A percentile compares a stretch with the other conserved stretches of the same genome.
These are phyloP conservation scores for Asterophora parasitica DNA, from an alignment of 768 basidiomycete genomes.

Conservation along the genomic window DNA sequence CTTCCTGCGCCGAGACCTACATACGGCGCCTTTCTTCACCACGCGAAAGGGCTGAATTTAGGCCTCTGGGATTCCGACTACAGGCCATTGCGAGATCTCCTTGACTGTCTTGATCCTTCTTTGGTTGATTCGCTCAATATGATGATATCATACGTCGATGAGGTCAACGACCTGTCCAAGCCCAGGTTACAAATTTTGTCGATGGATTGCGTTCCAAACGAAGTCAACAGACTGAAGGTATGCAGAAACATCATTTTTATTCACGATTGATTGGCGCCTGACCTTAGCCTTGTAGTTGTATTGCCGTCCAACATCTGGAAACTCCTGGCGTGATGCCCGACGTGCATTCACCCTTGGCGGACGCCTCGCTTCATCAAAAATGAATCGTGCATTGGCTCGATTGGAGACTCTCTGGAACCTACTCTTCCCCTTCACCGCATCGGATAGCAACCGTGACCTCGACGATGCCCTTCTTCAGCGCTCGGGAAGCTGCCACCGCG, in stretches of 20 bases:
- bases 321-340: conserved; percentile 24
- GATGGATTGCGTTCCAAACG: conserved; percentile 24
- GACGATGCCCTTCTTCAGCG: conserved; percentile 9
- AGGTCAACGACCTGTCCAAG: conserved; percentile 16
- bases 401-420: conserved; percentile 26
- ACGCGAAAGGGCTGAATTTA: conserved; percentile 10
- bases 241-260: not conserved
- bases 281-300: conserved; percentile 20
- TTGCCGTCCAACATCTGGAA: conserved; percentile 23
- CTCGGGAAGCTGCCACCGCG: conserved; percentile 5
- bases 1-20: conserved; percentile 18
- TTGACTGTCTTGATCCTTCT: conserved; percentile 21
- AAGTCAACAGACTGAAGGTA: conserved; percentile 26
- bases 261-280: not conserved
- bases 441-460: conserved; percentile 19
- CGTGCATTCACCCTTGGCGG: conserved; percentile 25
- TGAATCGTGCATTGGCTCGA: conserved; percentile 17
- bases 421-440: conserved; percentile 25
- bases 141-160: conserved; percentile 23
- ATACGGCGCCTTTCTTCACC: not conserved
- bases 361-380: conserved; percentile 20
- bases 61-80: conserved; percentile 23
- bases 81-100: conserved; percentile 18
- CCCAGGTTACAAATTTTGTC: conserved; percentile 26
- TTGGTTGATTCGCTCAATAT: conserved; percentile 22